Evolutionary conservation across 768 basidiomycete genomes (phyloP).

Genomic region (Asterophora lycoperdoides): DNA sequence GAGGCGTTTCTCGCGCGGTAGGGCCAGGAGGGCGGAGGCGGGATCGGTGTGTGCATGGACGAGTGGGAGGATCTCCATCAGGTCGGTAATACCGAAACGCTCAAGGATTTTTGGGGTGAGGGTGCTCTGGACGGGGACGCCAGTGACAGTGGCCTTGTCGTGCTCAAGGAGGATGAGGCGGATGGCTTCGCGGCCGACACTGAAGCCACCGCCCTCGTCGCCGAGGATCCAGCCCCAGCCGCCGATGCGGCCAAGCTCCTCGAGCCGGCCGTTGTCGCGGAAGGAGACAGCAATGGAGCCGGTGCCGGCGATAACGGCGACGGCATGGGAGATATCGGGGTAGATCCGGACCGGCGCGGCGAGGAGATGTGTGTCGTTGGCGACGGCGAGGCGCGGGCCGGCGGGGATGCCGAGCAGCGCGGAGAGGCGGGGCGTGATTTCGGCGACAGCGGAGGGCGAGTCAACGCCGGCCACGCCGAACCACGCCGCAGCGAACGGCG

Average conservation of each 20-base stretch:
- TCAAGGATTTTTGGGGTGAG: conserved; percentile 48
- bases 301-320: conserved; percentile 78
- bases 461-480: conserved; percentile 83
- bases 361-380: conserved; percentile 84
- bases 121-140: conserved; percentile 25
- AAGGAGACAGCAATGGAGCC: conserved; percentile 76
- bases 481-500: conserved; percentile 68
- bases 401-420: conserved; percentile 53
- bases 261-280: conserved; percentile 37
- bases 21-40: conserved; percentile 22
- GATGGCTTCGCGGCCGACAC: conserved; percentile 72
- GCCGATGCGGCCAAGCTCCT: conserved; percentile 66
- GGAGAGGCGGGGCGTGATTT: conserved; percentile 52
- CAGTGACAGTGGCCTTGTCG: conserved; percentile 45
- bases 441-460: conserved; percentile 56
- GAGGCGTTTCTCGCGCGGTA: conserved; percentile 66
- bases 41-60: conserved; percentile 59
- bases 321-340: conserved; percentile 53
- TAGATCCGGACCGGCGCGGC: conserved; percentile 70
- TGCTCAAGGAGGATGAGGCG: conserved; percentile 59
- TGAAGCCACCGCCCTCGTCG: conserved; percentile 80
- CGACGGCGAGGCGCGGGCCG: conserved; percentile 53
- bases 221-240: conserved; percentile 86
- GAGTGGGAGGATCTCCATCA: conserved; percentile 61
- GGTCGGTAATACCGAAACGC: conserved; percentile 49